A percentile compares a stretch with the other conserved stretches of the same genome.
Evolutionary conservation across 495 filamentous ascomycete genomes (phyloP).

Genomic region (Aeminium ludgeri): DNA sequence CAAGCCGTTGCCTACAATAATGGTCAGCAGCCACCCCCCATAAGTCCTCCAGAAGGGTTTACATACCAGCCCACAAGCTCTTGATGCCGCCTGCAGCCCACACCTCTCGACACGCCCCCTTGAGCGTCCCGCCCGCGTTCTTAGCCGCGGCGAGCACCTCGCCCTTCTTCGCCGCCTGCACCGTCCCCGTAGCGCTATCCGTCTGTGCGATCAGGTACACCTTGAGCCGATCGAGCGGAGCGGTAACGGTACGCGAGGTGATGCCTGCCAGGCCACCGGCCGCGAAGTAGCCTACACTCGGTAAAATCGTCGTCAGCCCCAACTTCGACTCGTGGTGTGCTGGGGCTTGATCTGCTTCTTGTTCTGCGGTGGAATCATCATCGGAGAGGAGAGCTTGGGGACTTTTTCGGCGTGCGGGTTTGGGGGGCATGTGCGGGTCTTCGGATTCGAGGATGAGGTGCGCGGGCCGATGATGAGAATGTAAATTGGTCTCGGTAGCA

Average conservation of each 20-base stretch:
- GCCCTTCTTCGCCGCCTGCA: conserved; percentile 54
- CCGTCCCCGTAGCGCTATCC: conserved; percentile 38
- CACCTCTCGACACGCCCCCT: conserved; percentile 53
- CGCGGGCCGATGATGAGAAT: conserved; percentile 28
- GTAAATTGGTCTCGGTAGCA: not conserved
- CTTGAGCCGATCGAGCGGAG: conserved; percentile 89
- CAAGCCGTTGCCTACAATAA: conserved; percentile 70
- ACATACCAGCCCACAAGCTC: conserved; percentile 84
- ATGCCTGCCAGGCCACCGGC: conserved; percentile 55
- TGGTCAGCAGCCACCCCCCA: conserved; percentile 19
- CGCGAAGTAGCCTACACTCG: conserved; percentile 84
- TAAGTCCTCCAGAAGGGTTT: not conserved
- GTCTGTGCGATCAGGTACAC: conserved; percentile 95
- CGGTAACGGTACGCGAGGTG: conserved; percentile 82
- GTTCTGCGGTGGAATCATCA: not conserved
- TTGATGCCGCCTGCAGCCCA: conserved; percentile 80
- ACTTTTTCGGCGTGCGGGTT: conserved; percentile 13
- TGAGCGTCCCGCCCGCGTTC: conserved; percentile 48
- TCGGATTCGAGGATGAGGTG: conserved; percentile 3
- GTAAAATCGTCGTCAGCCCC: conserved; percentile 43
- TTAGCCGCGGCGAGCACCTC: conserved; percentile 48
- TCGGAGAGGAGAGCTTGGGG: not conserved
- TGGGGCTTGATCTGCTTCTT: too few relatives aligned
- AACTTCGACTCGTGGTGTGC: not conserved
- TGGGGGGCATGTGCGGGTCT: conserved; percentile 12